phyloP scores from a whole-genome alignment of 2,329 filamentous ascomycete species.

The Colletotrichum cordylinicola region DNA sequence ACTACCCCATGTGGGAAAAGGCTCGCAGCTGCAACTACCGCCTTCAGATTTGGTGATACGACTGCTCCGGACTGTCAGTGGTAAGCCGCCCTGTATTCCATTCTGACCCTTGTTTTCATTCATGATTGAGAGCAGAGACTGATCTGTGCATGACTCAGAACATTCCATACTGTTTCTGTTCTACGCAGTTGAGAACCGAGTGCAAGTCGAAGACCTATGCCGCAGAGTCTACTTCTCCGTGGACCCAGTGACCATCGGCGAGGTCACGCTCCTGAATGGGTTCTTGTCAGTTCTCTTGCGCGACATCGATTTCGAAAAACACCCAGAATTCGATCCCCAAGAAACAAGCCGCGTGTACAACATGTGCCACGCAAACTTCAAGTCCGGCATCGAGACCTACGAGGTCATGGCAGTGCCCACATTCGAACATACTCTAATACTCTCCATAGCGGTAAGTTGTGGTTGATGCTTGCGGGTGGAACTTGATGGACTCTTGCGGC shows the following conservation, averaged over 20 bases:
- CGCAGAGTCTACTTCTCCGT: constrained; percentile 25
- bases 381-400: constrained; percentile 14
- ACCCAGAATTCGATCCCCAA: constrained; percentile 7
- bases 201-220: constrained; percentile 19
- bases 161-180: constrained; percentile 18
- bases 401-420: constrained; percentile 20
- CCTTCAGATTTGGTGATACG: background rate
- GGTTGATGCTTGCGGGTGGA: background rate
- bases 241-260: constrained; percentile 20
- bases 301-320: constrained; percentile 14
- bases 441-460: constrained; percentile 18
- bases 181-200: constrained; percentile 19
- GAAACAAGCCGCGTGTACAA: constrained; percentile 10
- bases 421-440: constrained; percentile 19
- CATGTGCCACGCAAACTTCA: constrained; percentile 20
- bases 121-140: background rate
- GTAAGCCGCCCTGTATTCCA: background rate
- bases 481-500: background rate
- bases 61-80: background rate
- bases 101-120: background rate
- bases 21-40: background rate
- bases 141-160: background rate
- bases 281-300: constrained; percentile 21
- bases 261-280: constrained; percentile 22
- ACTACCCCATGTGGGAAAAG: background rate